Evolutionary conservation across 176 grass and related monocot species (phyloP), one percentile per base, ranked within the genome.

Genomic region (Cocos nucifera): DNA sequence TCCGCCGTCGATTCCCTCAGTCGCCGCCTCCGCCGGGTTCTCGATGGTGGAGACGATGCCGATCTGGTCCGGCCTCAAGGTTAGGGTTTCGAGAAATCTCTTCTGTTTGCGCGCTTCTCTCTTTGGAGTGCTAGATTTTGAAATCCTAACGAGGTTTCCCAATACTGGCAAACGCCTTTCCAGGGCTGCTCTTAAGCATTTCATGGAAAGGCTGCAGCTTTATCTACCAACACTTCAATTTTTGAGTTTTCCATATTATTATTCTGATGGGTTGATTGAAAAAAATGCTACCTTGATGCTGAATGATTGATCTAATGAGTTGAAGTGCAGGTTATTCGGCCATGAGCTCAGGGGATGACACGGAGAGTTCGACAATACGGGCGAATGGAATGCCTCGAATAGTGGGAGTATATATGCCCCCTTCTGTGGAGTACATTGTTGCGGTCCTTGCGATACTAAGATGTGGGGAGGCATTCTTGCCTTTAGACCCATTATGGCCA

Each of bases 401-500:
- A 9, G 74, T 90, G n/a, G 86, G 75, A 2, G 61, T 90, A 15
- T 79, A 81, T 69, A 73, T 77, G 57, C 62, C 71, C 17, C 86
- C 86, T 54, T 90, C 90, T 25, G 66, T 78, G 23, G 86, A 82
- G 67, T 95, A 90, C 26, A 59, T 95, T 6, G 71, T 62, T 30
- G 59, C 77, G 22, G 86, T 90, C 54, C 83, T 90, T 22, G 57
- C 86, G 15, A 77, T 90, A 39, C 77, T 95, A 22, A 71, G 91
- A 56, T 90, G 77, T 28, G 77, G 86, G 19, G 80, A 76, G 22
- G 86, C 83, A 64, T 95, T 96, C 69, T 73, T 96, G 58, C 91
- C 86, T 48, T 64, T 96, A 58, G 91, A 96, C 49, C 86, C 91
- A 0, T 77, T 72, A 49, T 95, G 86, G 91, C 75, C 91, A 4